Evolutionary conservation across 768 basidiomycete species (phyloP).

Genomic region (Mycena floridula): DNA sequence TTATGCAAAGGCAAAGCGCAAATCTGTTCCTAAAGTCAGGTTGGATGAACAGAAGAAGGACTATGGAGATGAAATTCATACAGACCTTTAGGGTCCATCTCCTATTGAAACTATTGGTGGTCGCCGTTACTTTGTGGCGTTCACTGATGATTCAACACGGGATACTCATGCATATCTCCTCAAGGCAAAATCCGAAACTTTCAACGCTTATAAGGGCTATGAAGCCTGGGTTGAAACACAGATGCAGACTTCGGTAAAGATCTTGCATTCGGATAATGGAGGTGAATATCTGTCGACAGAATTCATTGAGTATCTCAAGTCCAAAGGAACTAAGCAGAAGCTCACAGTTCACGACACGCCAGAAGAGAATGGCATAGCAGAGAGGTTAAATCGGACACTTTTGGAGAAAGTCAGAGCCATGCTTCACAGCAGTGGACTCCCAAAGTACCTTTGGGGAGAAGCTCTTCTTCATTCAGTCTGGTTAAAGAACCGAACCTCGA

Average conservation of each 20-base stretch:
- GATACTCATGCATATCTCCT: constrained; percentile 12
- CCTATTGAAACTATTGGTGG: constrained; percentile 9
- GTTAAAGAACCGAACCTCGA: too few relatives aligned
- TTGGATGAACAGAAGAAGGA: too few relatives aligned
- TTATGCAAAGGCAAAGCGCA: too few relatives aligned
- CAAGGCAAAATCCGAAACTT: constrained; percentile 15
- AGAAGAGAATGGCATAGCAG: constrained; percentile 27
- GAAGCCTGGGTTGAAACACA: constrained; percentile 22
- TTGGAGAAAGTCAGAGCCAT: too few relatives aligned
- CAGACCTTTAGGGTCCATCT: constrained; percentile 20
- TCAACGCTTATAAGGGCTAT: constrained; percentile 16
- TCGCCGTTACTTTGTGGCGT: constrained; percentile 22
- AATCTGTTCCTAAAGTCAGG: too few relatives aligned
- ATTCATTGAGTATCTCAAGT: constrained; percentile 13
- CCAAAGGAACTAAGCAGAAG: too few relatives aligned
- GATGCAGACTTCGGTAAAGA: constrained; percentile 10
- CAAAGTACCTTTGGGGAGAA: too few relatives aligned
- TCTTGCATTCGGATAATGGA: constrained; percentile 22
- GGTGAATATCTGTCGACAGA: constrained; percentile 22
- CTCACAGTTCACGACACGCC: constrained; percentile 21
- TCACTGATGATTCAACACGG: too few relatives aligned
- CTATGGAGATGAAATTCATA: constrained; percentile 15
- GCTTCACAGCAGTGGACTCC: too few relatives aligned
- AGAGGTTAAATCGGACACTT: constrained; percentile 24
- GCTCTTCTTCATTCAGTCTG: constrained; percentile 14